Evolutionary conservation across 331 rosid genomes (phyloP), one percentile per base, ranked within the genome.

Genomic region (Saraca asoca): DNA sequence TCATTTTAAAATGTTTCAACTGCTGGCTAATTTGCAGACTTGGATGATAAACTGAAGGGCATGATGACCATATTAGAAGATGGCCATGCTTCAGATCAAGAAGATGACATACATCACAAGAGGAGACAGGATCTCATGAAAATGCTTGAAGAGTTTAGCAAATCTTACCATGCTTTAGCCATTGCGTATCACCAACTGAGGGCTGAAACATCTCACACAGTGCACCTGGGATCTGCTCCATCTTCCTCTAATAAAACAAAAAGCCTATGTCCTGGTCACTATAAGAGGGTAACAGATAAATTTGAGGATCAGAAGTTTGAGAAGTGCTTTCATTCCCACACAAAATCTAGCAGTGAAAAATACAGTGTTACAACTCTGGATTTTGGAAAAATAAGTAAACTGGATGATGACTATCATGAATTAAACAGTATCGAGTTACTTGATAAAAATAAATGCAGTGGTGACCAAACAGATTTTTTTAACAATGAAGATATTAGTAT

Each of bases 11-110:
- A 39, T 49, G 51, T 58, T 45, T 38, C 19, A 5, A 17, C 20
- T 7, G 20, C 45, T 62, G 66, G 48, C 64, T 54, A 9, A 54
- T 12, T 72, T 54, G 20, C 65, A 85, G 91, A 82, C 51, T 65
- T 80, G 70, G 83, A 77, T 52, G 70, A 68, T 82, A 85, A 72
- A 72, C 46, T 82, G 82, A 77, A 68, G 39, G 72, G 78, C 51
- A 80, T 75, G 72, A 38, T 41, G 66, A 53, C 64, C 38, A 73
- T 65, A 60, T 73, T 82, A 71, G 79, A 79, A 61, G 83, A 43
- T 20, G 71, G 29, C 44, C 34, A 45, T 45, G 50, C 72, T 66
- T 64, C 73, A 58, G 61, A 50, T 33, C 77, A 51, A 46, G 77
- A 42, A 43, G 35, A 33, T 24, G 29, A 49, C 33, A 8, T 41